phyloP scores from a whole-genome alignment of 2,329 filamentous ascomycete genomes.

The Fusarium sp. region DNA sequence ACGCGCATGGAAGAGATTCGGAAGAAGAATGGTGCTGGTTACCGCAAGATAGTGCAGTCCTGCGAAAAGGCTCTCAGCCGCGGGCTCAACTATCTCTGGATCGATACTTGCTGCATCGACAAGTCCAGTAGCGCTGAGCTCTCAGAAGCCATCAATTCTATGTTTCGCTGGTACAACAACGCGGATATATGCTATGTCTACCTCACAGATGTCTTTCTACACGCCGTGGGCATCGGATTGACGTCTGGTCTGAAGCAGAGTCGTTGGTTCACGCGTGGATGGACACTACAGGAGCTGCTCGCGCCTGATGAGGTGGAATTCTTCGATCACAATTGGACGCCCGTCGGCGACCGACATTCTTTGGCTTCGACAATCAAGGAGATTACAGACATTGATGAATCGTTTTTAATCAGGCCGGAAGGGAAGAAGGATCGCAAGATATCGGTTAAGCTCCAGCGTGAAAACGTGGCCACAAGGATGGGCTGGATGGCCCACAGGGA shows the following conservation, averaged over 20 bases:
- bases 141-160: slow-evolving; percentile 41
- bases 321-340: slow-evolving; percentile 39
- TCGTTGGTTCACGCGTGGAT: slow-evolving; percentile 40
- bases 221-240: slow-evolving; percentile 20
- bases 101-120: slow-evolving; percentile 44
- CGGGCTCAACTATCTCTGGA: slow-evolving; percentile 38
- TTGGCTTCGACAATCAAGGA: slow-evolving; percentile 33
- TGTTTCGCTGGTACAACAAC: slow-evolving; percentile 42
- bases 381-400: slow-evolving; percentile 39
- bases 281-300: slow-evolving; percentile 42
- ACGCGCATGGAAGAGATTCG: slow-evolving; percentile 33
- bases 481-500: slow-evolving; percentile 48
- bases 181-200: slow-evolving; percentile 36
- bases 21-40: slow-evolving; percentile 32
- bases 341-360: slow-evolving; percentile 31
- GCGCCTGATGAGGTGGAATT: slow-evolving; percentile 42
- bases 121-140: slow-evolving; percentile 41
- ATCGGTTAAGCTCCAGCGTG: slow-evolving; percentile 31
- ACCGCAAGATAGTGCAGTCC: slow-evolving; percentile 36
- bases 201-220: slow-evolving; percentile 36
- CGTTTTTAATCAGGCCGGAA: slow-evolving; percentile 30
- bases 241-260: slow-evolving; percentile 32
- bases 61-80: slow-evolving; percentile 37
- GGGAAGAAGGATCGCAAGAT: slow-evolving; percentile 30
- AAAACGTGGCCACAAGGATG: slow-evolving; percentile 47